Evolutionary conservation across 2,329 filamentous ascomycete genomes (phyloP).

Genomic region (Aureobasidium sp.): DNA sequence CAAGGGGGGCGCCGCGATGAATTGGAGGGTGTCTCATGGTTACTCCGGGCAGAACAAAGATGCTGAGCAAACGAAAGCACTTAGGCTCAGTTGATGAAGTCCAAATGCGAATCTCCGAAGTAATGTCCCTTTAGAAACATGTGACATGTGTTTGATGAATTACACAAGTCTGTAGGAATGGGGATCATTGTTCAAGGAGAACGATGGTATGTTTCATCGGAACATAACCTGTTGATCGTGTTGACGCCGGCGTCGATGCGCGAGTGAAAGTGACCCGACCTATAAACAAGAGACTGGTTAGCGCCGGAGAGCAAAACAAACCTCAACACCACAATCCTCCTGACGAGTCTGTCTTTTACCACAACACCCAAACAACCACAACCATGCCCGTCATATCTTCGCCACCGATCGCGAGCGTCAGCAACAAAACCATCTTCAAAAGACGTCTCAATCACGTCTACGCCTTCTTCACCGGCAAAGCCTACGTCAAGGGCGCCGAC

Average conservation of each 20-base stretch:
- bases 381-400: neutral
- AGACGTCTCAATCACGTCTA: neutral
- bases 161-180: too few relatives aligned
- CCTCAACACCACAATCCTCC: neutral
- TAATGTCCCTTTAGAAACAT: neutral
- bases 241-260: neutral
- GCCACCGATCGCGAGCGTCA: neutral
- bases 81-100: neutral
- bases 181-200: too few relatives aligned
- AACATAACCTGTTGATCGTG: neutral
- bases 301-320: neutral
- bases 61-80: neutral
- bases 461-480: neutral
- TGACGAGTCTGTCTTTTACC: neutral
- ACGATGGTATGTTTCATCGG: neutral
- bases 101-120: neutral
- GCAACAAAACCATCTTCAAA: neutral
- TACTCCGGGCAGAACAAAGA: neutral
- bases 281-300: neutral
- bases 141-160: neutral
- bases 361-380: neutral
- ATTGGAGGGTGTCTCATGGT: neutral
- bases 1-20: neutral
- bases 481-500: neutral
- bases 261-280: neutral